Base-by-base conservation (phyloP, 441 rosid species). In the Hura crepitans region DNA sequence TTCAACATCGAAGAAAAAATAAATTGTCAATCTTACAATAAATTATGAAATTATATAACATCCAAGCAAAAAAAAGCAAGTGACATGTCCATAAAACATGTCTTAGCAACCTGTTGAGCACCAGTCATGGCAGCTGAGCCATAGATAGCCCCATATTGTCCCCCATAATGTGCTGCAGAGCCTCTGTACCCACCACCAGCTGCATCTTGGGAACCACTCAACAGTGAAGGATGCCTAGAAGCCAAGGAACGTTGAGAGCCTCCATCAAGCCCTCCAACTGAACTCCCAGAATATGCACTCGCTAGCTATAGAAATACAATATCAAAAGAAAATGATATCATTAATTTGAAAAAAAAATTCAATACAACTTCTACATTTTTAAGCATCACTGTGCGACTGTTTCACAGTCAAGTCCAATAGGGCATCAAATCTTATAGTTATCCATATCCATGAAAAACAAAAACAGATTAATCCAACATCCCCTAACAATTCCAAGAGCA, bases 111-210 rank as follows among this genome's bases (percentile, higher is more conserved):
- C 90, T 86, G 87, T 69, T 86, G 96, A 74, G 87, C 72, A 69
- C 83, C 83, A 46, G 82, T 82, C 53, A 87, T 74, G 64, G 89
- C 62, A 75, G 80, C 31, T 50, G 97, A 79, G 35, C 89, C 85
- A 77, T 91, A 91, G 30, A 83, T 62, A 62, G 96, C 80, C 47
- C 85, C 82, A 74, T 91, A 87, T 25, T 84, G 93, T 3, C 90
- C 86, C 46, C 91, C 93, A 35, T 88, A 93, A 78, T 88, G 93
- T 74, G 87, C 80, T 18, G 86, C 78, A 31, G 87, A 88, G 65
- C 87, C 70, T 80, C 96, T 86, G 73, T 86, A 91, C 3, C 87
- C 91, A 70, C 85, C 84, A 66, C 77, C 77, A 56, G 90, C 97
- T 20, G 78, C 81, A 68, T 90, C 97, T 72, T 86, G 96, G 60